phyloP scores from a whole-genome alignment of 192 early-diverging fungal species.

The Coemansia sp. region DNA sequence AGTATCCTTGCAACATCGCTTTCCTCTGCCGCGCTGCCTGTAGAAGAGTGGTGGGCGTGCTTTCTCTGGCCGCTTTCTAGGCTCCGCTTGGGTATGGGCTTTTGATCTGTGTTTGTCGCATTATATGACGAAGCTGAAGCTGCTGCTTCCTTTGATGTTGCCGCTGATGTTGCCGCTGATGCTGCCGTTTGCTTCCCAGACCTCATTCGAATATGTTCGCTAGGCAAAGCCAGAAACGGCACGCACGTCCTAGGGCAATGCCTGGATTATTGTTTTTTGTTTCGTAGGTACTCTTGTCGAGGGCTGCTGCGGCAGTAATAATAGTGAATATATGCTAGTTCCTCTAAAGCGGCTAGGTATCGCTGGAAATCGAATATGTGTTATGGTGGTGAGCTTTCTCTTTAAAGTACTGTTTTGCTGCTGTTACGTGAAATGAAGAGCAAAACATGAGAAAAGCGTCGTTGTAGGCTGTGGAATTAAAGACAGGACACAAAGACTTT shows the following conservation, averaged over 20 bases:
- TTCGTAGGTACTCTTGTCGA: neutral
- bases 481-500: neutral
- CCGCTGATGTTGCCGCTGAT: slow-evolving; percentile 2
- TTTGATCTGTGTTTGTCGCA: slow-evolving; percentile 1
- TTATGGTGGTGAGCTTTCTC: neutral
- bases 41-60: neutral
- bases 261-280: neutral
- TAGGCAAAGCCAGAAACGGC: neutral
- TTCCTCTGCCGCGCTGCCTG: slow-evolving; percentile 6
- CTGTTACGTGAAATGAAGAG: neutral
- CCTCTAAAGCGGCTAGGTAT: neutral
- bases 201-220: slow-evolving; percentile 15
- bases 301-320: neutral
- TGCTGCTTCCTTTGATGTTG: neutral
- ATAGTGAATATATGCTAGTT: neutral
- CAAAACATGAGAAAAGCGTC: neutral
- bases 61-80: neutral
- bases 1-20: slow-evolving; percentile 18
- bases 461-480: too few relatives aligned
- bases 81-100: neutral
- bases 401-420: neutral
- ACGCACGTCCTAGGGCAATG: neutral
- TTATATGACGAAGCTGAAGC: neutral
- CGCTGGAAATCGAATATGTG: neutral
- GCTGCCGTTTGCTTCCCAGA: slow-evolving; percentile 28